Base-by-base conservation (phyloP, 2,329 filamentous ascomycete species). In the Emergomyces africanus region DNA sequence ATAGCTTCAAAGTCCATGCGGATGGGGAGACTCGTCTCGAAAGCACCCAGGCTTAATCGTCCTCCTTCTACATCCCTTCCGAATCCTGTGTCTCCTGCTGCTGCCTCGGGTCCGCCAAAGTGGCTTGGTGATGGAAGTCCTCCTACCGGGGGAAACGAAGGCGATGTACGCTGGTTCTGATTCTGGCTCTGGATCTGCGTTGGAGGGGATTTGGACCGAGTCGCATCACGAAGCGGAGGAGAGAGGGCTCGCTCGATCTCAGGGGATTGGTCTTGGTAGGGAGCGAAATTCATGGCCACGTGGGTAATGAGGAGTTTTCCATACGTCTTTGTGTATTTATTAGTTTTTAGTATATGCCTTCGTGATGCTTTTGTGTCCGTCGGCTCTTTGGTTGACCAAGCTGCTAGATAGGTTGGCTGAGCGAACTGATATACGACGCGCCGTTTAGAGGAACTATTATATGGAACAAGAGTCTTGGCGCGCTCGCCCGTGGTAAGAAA, bases 181-280 rank as follows among this genome's bases (percentile, higher is more conserved):
- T 12, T 46, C 10, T 15, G 41, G 28, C 20, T 44, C 78, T 54
- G 51, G 44, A 4, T 48, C 44, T 48, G 72, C 64, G 78, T 57
- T 57, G 72, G 79, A 72, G 70, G 84, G 73, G 78, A 85, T 74
- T 71, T 87, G 64, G 70, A 62, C 60, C 75, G 71, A 55, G 70
- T 66, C 44, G 67, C 61, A 39, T 72, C 70, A 8, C 68, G 65
- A 77, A 83, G 75, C 12, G 85, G 81, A 57, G 90, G 89, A 23
- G 89, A 95, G 71, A 90, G 81, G 57, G 87, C 84, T 68, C 92
- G 89, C 65, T 85, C 83, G 66, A 87, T 81, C 77, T 97, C 91
- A 10, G 94, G 94, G 18, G 88, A 87, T 54, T 87, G 87, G 73
- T 92, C 92, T 78, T 97, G 94, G 76, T 97, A 99, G 42, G 94